Percentiles rank a stretch among this genome's conserved stretches.
phyloP scores from a whole-genome alignment of 257 asterid genomes.

The Capsicum baccatum region DNA sequence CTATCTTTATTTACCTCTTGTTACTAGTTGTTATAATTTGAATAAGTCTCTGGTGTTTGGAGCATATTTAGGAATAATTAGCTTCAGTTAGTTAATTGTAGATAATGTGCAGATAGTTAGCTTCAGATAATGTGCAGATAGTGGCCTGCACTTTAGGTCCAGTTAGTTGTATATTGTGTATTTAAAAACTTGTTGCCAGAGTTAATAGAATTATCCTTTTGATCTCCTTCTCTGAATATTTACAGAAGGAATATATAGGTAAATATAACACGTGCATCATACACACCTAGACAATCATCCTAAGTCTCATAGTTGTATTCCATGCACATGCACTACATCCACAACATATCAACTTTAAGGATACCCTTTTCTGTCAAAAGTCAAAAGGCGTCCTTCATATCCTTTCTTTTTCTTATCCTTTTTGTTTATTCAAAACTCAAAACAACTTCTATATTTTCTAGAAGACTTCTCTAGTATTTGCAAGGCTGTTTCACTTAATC shows the following conservation, averaged over 20 bases:
- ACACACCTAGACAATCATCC: neutral
- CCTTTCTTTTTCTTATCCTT: neutral
- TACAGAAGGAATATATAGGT: neutral
- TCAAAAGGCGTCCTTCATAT: conserved; percentile 6
- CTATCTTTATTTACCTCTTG: too few species aligned
- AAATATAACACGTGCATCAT: conserved; percentile 4
- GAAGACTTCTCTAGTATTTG: neutral
- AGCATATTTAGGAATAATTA: too few species aligned
- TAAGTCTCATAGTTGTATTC: neutral
- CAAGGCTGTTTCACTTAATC: conserved; percentile 3
- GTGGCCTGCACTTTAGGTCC: too few species aligned
- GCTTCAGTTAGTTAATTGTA: too few species aligned
- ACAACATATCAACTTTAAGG: neutral
- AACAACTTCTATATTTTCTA: neutral
- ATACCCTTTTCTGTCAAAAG: neutral
- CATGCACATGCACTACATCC: neutral
- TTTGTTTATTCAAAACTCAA: neutral
- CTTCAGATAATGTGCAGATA: too few species aligned
- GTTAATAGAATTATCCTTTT: too few species aligned
- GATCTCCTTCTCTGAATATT: too few species aligned
- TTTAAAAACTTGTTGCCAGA: too few species aligned
- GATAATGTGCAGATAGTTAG: too few species aligned
- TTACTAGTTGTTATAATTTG: too few species aligned
- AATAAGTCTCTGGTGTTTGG: too few species aligned
- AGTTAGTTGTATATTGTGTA: too few species aligned